These are phyloP conservation scores for Thelonectria discophora DNA, from an alignment of 2,329 filamentous ascomycete genomes.

Conservation along the genomic window DNA sequence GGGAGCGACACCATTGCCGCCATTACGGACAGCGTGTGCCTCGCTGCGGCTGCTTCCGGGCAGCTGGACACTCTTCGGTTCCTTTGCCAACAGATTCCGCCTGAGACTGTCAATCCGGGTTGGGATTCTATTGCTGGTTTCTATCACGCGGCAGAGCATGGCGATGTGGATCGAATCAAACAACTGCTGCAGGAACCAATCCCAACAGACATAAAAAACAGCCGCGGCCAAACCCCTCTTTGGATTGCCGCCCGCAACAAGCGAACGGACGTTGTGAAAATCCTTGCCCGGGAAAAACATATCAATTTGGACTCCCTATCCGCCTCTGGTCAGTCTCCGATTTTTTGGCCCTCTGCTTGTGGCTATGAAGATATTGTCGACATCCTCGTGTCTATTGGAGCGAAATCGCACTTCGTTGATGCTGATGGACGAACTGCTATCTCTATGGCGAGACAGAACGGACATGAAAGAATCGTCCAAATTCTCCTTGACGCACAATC, in stretches of 20 bases:
- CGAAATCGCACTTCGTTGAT: background rate
- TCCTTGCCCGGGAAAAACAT: background rate
- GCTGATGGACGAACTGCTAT: background rate
- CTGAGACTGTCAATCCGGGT: background rate
- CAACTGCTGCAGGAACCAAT: background rate
- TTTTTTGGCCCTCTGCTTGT: constrained; percentile 7
- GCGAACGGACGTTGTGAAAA: background rate
- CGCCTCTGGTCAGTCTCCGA: background rate
- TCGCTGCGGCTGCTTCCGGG: background rate
- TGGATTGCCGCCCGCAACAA: background rate
- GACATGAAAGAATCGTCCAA: constrained; percentile 2
- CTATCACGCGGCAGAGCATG: background rate
- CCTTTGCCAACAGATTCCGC: constrained; percentile 4
- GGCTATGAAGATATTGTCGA: background rate
- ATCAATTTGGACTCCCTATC: background rate
- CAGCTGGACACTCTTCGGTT: background rate
- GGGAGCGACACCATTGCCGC: background rate
- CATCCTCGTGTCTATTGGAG: background rate
- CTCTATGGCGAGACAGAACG: background rate
- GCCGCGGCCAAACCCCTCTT: background rate
- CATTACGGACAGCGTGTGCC: constrained; percentile 4
- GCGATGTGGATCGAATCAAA: background rate
- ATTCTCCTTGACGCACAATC: constrained; percentile 6
- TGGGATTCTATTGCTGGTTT: constrained; percentile 8
- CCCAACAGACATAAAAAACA: background rate